A percentile compares a stretch with the other conserved stretches of the same genome.
Evolutionary conservation across 208 protist genomes (phyloP).

Genomic region (Trypanosoma melophagium): DNA sequence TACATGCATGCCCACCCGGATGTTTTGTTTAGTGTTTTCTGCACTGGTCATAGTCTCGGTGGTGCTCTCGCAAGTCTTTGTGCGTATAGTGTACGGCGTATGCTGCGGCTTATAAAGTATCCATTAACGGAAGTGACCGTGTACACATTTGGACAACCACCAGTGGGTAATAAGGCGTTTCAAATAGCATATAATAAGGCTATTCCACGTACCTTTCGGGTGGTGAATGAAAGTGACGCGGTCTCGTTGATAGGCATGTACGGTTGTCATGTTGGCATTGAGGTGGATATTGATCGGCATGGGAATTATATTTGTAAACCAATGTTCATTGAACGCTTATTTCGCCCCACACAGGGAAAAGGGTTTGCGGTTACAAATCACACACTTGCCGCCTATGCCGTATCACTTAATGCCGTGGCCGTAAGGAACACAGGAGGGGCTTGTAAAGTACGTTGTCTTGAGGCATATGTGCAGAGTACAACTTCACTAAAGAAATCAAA

Average conservation of each 20-base stretch:
- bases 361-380: constrained; percentile 52
- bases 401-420: constrained; percentile 68
- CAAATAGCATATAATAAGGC: constrained; percentile 69
- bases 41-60: constrained; percentile 83
- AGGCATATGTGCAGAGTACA: constrained; percentile 28
- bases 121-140: constrained; percentile 59
- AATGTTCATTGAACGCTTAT: constrained; percentile 75
- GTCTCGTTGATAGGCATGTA: constrained; percentile 63
- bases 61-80: constrained; percentile 76
- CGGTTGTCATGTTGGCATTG: constrained; percentile 70
- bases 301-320: constrained; percentile 82
- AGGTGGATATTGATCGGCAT: constrained; percentile 77
- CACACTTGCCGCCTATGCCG: constrained; percentile 54
- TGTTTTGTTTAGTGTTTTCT: constrained; percentile 45
- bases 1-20: constrained; percentile 31
- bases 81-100: constrained; percentile 68
- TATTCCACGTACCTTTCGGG: constrained; percentile 73
- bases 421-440: constrained; percentile 23
- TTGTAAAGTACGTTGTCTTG: constrained; percentile 42
- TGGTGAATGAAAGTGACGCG: constrained; percentile 86
- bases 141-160: constrained; percentile 84
- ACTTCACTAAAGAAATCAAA: not conserved
- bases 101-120: constrained; percentile 55
- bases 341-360: constrained; percentile 51
- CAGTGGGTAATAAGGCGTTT: constrained; percentile 73